Conservation (phyloP, 2,329 filamentous ascomycete genomes). For the Botrytis cinerea region DNA sequence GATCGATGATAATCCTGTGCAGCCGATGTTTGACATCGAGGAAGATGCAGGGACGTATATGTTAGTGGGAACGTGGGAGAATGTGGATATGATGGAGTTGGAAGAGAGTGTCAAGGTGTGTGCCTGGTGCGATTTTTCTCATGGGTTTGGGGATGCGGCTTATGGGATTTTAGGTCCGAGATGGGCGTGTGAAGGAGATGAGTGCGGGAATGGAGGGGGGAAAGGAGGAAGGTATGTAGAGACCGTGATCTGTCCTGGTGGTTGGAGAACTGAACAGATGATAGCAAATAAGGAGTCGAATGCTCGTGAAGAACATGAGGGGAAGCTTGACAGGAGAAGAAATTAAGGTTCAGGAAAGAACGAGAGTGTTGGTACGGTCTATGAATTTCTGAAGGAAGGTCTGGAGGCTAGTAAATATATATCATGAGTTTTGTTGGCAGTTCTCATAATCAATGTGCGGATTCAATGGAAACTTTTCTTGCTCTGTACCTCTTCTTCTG, state of each 20-base stretch:
- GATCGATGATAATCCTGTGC: background rate
- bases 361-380: background rate
- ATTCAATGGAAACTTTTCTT: accelerated
- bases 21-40: background rate
- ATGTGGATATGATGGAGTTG: background rate
- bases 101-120: background rate
- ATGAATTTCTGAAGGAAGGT: background rate
- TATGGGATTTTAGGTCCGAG: background rate
- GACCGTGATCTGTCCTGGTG: no score
- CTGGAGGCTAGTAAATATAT: no score
- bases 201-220: background rate
- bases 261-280: background rate
- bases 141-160: background rate
- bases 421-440: no score
- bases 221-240: background rate
- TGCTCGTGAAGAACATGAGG: background rate
- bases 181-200: no score
- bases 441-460: background rate
- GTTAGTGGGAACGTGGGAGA: background rate
- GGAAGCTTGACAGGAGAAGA: background rate
- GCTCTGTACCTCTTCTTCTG: background rate
- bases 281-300: background rate
- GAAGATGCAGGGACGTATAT: background rate
- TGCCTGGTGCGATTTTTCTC: background rate
- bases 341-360: background rate